These are phyloP conservation scores for Leccinellum rugosiceps DNA, from an alignment of 768 basidiomycete species.

Conservation along the genomic window DNA sequence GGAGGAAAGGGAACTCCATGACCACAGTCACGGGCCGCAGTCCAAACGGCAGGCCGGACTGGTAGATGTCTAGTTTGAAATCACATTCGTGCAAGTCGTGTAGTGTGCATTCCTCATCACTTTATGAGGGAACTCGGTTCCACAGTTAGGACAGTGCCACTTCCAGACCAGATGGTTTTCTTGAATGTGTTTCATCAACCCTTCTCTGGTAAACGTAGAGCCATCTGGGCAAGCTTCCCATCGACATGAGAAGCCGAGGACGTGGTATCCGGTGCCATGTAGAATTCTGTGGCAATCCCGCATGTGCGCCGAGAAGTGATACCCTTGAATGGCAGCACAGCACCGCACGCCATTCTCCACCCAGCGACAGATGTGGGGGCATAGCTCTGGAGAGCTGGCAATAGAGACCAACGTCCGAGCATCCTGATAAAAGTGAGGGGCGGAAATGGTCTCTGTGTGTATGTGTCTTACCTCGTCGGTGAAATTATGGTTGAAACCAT, in stretches of 20 bases:
- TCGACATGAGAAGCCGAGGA: conserved; percentile 13
- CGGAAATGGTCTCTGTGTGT: background rate
- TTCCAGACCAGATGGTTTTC: conserved; percentile 26
- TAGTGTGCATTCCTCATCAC: conserved; percentile 19
- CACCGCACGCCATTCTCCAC: conserved; percentile 13
- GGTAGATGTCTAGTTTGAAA: background rate
- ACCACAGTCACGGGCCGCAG: background rate
- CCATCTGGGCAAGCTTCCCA: conserved; percentile 26
- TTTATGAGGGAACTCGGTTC: conserved; percentile 13
- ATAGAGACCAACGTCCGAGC: conserved; percentile 23
- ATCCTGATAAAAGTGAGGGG: conserved; percentile 20
- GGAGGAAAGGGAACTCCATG: background rate
- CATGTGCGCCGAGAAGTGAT: conserved; percentile 16
- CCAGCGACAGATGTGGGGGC: conserved; percentile 25
- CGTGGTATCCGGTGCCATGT: conserved; percentile 2
- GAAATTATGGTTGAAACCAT: conserved; percentile 29
- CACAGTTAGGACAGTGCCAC: conserved; percentile 25
- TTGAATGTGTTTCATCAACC: conserved; percentile 23
- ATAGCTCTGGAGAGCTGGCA: conserved; percentile 28
- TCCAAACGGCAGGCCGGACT: background rate
- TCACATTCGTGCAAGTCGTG: conserved; percentile 4
- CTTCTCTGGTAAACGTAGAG: conserved; percentile 17
- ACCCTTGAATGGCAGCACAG: conserved; percentile 14
- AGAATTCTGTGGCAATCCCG: conserved; percentile 21
- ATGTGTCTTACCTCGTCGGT: conserved; percentile 25